A percentile compares a stretch with the other conserved stretches of the same genome.
Conservation (phyloP, 108 stramenopile genomes). For the Schizochytrium sp. region DNA sequence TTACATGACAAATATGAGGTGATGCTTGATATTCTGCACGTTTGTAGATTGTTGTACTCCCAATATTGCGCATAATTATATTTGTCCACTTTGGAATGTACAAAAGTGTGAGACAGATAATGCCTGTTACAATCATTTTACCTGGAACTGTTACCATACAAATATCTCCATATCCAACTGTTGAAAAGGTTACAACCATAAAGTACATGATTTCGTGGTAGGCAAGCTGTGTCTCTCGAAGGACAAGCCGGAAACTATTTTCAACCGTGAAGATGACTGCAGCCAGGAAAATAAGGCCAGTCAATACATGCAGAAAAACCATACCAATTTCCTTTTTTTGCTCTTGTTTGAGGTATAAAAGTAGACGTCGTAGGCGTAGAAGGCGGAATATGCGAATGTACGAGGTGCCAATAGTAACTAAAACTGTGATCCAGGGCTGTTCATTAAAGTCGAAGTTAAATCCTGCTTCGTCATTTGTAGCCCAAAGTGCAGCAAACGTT, state of each 20-base stretch:
- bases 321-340: constrained; percentile 41
- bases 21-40: not conserved
- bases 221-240: not conserved
- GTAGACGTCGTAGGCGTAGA: constrained; percentile 19
- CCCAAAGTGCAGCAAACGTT: not conserved
- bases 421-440: not conserved
- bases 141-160: not conserved
- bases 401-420: not conserved
- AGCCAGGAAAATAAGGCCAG: constrained; percentile 4
- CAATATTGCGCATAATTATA: not conserved
- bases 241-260: not conserved
- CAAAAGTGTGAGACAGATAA: constrained; percentile 1
- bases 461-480: not conserved
- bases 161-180: constrained; percentile 61
- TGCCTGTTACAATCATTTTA: not conserved
- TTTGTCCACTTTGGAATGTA: constrained; percentile 44
- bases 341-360: not conserved
- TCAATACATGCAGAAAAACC: not conserved
- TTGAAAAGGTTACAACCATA: constrained; percentile 48
- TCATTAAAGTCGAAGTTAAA: not conserved
- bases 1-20: not conserved
- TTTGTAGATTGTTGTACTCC: constrained; percentile 9
- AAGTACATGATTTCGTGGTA: constrained; percentile 57
- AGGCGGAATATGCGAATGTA: constrained; percentile 16
- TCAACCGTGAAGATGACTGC: constrained; percentile 17